A percentile compares a stretch with the other conserved stretches of the same genome.
Conservation (phyloP, 176 grass and related monocot species). For the Aegilops sharonensis region DNA sequence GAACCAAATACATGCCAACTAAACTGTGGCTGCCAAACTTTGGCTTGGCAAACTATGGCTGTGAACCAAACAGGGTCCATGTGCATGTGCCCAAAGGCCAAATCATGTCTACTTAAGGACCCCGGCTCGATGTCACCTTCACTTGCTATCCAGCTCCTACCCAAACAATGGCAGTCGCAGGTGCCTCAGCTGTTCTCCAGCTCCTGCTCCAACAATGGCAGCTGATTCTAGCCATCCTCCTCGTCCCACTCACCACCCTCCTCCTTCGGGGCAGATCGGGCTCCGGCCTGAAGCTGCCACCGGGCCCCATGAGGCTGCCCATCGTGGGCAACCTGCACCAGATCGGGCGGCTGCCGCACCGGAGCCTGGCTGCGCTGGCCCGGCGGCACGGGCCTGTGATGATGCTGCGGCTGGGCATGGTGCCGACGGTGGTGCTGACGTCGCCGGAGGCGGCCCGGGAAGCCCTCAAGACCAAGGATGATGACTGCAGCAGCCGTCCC, state of each 20-base stretch:
- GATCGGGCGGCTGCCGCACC: conserved; percentile 58
- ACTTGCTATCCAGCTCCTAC: too few relatives aligned
- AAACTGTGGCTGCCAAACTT: too few relatives aligned
- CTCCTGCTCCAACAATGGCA: background rate
- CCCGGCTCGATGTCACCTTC: too few relatives aligned
- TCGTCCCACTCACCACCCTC: background rate
- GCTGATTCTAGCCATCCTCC: conserved; percentile 8
- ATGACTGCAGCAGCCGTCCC: conserved; percentile 60
- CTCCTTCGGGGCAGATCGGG: conserved; percentile 4
- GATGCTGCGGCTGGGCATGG: conserved; percentile 62
- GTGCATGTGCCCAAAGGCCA: too few relatives aligned
- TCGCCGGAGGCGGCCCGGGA: conserved; percentile 53
- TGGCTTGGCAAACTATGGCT: too few relatives aligned
- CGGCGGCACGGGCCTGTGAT: conserved; percentile 49
- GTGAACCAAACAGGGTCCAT: too few relatives aligned
- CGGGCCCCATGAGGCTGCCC: conserved; percentile 49
- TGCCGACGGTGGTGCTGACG: conserved; percentile 58
- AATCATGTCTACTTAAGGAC: too few relatives aligned
- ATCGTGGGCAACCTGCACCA: conserved; percentile 72
- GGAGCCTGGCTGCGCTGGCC: conserved; percentile 64
- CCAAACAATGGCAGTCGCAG: background rate
- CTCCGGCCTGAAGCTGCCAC: conserved; percentile 39
- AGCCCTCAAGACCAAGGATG: conserved; percentile 64
- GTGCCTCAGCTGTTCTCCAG: background rate
- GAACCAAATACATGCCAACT: too few relatives aligned